Evolutionary conservation across 371 early-diverging fungal genomes (phyloP), one percentile per base, ranked within the genome.

Genomic region (Mortierella sp.): DNA sequence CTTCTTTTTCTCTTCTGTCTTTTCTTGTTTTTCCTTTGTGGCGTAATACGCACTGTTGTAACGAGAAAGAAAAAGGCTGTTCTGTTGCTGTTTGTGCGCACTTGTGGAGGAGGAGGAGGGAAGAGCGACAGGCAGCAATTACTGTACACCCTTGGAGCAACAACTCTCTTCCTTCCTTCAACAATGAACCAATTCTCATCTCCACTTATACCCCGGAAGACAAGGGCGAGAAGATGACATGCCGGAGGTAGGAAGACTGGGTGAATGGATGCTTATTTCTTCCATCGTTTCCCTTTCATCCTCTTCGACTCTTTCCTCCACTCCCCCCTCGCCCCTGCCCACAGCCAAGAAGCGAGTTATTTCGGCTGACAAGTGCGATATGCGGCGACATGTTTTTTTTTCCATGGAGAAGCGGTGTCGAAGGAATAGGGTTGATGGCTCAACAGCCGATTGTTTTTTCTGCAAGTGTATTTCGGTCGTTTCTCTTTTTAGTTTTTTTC

Each of bases 321-420:
- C 43, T 61, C 8, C 67, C 11, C 64, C 19, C 43, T 24, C 67
- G 24, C 67, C 67, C 64, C 37, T 34, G 46, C 14, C 28, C 16
- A 37, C 21, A 54, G 54, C 54, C 54, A 54, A 24, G 16, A 16
- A 16, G 59, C 34, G 19, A 31, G 19, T 31, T 21, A 67, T 37
- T 37, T 80, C 72, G 74, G 83, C 73, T 83, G 73, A 83, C 83
- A 79, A 74, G 71, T 16, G 48, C 21, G 57, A 79, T 74, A 55
- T 76, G 57, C 69, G 57, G 37, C 50, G 19, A 26, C 16, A n/a
- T 31, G 6, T 8, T 16, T 8, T 8, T 16, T 8, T 24, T 8
- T 24, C 6, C 21, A 50, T 31, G 55, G 21, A 48, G 55, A 10
- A 48, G 43, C 43, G 40, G 50, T 59, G 79, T 37, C 40, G 28